Conservation (phyloP, 768 basidiomycete species). For the Arthromyces matolae region DNA sequence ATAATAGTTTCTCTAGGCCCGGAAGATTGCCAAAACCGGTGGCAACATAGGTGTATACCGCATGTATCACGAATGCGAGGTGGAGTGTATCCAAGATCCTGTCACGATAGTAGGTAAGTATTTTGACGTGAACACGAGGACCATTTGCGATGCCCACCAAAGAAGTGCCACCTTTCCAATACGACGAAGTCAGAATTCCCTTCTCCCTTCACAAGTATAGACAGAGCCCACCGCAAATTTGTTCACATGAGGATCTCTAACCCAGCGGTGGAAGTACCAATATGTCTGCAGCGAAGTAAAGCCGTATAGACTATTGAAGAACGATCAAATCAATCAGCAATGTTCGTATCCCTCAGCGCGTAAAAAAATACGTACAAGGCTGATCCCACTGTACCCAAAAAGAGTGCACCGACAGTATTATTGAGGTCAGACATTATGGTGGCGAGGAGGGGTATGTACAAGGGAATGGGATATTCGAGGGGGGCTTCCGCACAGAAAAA, state of each 20-base stretch:
- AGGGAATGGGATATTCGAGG: too few relatives aligned
- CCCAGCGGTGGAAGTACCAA: constrained; percentile 38
- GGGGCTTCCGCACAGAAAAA: too few relatives aligned
- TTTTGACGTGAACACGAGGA: background rate
- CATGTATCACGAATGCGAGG: constrained; percentile 24
- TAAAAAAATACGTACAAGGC: constrained; percentile 28
- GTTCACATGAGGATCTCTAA: constrained; percentile 32
- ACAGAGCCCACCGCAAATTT: constrained; percentile 29
- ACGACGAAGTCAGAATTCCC: background rate
- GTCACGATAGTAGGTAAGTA: too few relatives aligned
- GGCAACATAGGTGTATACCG: constrained; percentile 27
- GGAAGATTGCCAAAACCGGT: constrained; percentile 21
- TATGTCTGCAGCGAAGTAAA: constrained; percentile 36
- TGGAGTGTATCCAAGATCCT: constrained; percentile 28
- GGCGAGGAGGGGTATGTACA: too few relatives aligned
- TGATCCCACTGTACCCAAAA: constrained; percentile 32
- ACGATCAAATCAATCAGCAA: too few relatives aligned
- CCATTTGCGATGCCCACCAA: constrained; percentile 22
- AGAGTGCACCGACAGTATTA: constrained; percentile 37
- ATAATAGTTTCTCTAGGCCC: constrained; percentile 13
- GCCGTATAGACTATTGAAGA: constrained; percentile 32
- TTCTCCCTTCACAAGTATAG: background rate
- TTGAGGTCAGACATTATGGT: too few relatives aligned
- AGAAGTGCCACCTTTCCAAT: constrained; percentile 29
- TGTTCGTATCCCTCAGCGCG: too few relatives aligned